Conservation (phyloP, 1,139 yeast species). For the Zygosaccharomyces sapae region DNA sequence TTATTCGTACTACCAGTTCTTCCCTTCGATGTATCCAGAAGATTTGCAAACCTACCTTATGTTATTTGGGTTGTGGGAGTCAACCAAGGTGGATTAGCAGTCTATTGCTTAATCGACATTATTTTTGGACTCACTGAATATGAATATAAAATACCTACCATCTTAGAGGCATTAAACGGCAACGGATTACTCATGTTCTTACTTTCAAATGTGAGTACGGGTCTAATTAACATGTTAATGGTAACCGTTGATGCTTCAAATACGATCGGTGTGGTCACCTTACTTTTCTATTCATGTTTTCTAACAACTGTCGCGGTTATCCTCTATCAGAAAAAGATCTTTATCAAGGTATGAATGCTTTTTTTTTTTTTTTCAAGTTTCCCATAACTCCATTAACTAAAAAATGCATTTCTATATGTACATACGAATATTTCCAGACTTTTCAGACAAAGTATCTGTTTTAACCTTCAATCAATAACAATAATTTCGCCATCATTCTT, state of each 20-base stretch:
- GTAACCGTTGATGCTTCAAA: constrained; percentile 58
- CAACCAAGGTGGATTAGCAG: constrained; percentile 58
- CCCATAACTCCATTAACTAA: neutral
- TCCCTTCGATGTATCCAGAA: constrained; percentile 62
- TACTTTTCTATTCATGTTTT: constrained; percentile 43
- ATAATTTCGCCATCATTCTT: constrained; percentile 27
- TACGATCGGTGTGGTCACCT: constrained; percentile 37
- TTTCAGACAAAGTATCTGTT: neutral
- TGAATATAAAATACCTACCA: constrained; percentile 43
- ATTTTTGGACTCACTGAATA: constrained; percentile 27
- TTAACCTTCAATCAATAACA: constrained; percentile 23
- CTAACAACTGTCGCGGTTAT: constrained; percentile 30
- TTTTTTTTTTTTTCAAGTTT: neutral
- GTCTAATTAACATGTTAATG: constrained; percentile 66
- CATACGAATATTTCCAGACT: neutral
- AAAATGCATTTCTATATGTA: neutral
- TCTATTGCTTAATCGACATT: constrained; percentile 47
- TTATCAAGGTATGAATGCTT: constrained; percentile 31
- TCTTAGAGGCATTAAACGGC: constrained; percentile 66
- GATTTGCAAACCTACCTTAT: constrained; percentile 84
- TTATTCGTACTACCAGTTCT: constrained; percentile 43
- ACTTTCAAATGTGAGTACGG: constrained; percentile 75
- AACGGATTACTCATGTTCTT: constrained; percentile 76
- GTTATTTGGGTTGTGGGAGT: constrained; percentile 84
- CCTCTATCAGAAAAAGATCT: constrained; percentile 33